phyloP scores from a whole-genome alignment of 345 rosid genomes.

The Eutrema heterophyllum region DNA sequence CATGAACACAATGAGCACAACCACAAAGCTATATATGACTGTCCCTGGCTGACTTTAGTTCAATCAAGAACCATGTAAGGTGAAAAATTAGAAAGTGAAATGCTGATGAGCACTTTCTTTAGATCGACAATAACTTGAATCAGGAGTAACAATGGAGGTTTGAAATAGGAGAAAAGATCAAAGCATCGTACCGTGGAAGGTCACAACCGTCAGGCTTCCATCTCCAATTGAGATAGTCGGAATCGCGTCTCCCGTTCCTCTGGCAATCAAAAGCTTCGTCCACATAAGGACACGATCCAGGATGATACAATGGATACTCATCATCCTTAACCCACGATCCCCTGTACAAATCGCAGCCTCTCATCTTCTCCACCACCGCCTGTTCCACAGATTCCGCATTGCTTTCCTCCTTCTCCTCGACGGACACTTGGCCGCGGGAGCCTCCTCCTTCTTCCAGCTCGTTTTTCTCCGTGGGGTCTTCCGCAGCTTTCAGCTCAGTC shows the following conservation, averaged over 20 bases:
- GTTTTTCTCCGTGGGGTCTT: neutral
- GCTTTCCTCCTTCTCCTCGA: conserved; percentile 15
- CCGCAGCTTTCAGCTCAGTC: conserved; percentile 3
- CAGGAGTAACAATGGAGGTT: conserved; percentile 18
- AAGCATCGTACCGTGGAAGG: conserved; percentile 48
- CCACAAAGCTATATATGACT: neutral
- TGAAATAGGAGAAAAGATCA: neutral
- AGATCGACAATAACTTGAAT: neutral
- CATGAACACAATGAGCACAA: neutral
- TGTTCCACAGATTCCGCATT: conserved; percentile 20
- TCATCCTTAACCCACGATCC: conserved; percentile 75
- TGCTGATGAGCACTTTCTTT: neutral
- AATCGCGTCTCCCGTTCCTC: conserved; percentile 67
- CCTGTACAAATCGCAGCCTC: conserved; percentile 61
- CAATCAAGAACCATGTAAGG: too few species aligned
- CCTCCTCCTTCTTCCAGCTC: conserved; percentile 19
- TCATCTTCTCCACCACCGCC: conserved; percentile 26
- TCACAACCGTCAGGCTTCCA: conserved; percentile 95
- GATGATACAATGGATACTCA: conserved; percentile 58
- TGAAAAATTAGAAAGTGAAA: neutral
- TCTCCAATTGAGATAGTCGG: conserved; percentile 66
- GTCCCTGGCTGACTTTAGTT: neutral
- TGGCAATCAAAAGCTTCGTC: conserved; percentile 93
- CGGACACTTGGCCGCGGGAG: conserved; percentile 1
- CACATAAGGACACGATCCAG: conserved; percentile 86